These are phyloP conservation scores for Wickerhamiella cacticola DNA, from an alignment of 805 yeast genomes.

Conservation along the genomic window DNA sequence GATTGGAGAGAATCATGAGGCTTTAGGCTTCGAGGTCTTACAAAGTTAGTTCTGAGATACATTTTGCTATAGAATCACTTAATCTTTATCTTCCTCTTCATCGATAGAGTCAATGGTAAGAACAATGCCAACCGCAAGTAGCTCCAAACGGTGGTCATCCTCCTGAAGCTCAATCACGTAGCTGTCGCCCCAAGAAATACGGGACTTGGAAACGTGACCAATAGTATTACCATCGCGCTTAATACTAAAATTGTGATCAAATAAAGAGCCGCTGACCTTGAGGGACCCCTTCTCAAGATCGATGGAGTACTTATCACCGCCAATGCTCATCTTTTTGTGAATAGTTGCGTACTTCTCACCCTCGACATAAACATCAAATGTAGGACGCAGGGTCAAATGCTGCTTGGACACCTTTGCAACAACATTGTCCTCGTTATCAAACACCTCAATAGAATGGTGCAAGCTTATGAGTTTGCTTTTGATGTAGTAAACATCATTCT, in stretches of 20 bases:
- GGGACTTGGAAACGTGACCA: slow-evolving; percentile 5
- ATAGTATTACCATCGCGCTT: slow-evolving; percentile 2
- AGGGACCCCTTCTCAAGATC: slow-evolving; percentile 3
- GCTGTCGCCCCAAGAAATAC: slow-evolving; percentile 10
- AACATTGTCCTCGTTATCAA: not conserved
- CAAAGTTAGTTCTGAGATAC: too few relatives aligned
- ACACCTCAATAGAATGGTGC: slow-evolving; percentile 5
- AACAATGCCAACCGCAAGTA: slow-evolving; percentile 6
- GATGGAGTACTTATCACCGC: slow-evolving; percentile 9
- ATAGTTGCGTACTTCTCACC: slow-evolving; percentile 12
- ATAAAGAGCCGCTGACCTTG: slow-evolving; percentile 6
- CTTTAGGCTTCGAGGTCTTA: too few relatives aligned
- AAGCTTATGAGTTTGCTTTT: slow-evolving; percentile 9
- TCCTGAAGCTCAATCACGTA: slow-evolving; percentile 7
- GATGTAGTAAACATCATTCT: slow-evolving; percentile 8
- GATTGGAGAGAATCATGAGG: not conserved
- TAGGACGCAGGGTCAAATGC: slow-evolving; percentile 3
- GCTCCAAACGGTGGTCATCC: slow-evolving; percentile 3
- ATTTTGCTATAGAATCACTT: too few relatives aligned
- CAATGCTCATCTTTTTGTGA: slow-evolving; percentile 6
- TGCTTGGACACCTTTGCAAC: slow-evolving; percentile 8
- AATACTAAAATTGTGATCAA: slow-evolving; percentile 12
- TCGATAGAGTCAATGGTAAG: slow-evolving; percentile 6
- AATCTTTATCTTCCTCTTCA: slow-evolving; percentile 3
- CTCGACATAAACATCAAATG: not conserved